These are phyloP conservation scores for Inga leiocalycina DNA, from an alignment of 306 rosid species.

Conservation along the genomic window DNA sequence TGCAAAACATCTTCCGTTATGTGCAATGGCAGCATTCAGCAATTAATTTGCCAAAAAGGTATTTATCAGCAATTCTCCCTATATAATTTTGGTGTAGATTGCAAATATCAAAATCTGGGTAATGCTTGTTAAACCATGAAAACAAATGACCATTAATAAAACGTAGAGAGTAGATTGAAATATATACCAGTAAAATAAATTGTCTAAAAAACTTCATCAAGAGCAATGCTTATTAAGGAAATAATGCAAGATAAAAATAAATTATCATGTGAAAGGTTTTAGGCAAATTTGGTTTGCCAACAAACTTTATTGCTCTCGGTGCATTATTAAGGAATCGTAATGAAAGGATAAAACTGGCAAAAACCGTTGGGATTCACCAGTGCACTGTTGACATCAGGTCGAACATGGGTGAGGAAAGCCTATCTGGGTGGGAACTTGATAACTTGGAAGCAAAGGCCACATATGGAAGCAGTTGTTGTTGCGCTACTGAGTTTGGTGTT, in stretches of 20 bases:
- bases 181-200: not conserved
- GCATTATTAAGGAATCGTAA: not conserved
- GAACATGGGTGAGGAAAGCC: not conserved
- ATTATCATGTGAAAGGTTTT: not conserved
- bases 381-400: not conserved
- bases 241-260: not conserved
- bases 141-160: not conserved
- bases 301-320: not conserved
- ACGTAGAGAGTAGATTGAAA: not conserved
- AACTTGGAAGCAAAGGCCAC: slow-evolving; percentile 37
- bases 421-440: slow-evolving; percentile 3
- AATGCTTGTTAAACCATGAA: not conserved
- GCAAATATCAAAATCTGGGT: not conserved
- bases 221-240: not conserved
- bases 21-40: no score
- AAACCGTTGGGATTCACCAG: not conserved
- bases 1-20: no score
- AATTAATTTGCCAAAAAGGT: no score
- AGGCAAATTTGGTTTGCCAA: not conserved
- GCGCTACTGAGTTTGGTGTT: slow-evolving; percentile 22
- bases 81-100: not conserved
- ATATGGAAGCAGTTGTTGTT: not conserved
- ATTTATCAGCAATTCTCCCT: no score
- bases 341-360: not conserved
- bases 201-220: no score